Evolutionary conservation across 169 alveolate species (phyloP).

Genomic region (Babesia gibsoni): DNA sequence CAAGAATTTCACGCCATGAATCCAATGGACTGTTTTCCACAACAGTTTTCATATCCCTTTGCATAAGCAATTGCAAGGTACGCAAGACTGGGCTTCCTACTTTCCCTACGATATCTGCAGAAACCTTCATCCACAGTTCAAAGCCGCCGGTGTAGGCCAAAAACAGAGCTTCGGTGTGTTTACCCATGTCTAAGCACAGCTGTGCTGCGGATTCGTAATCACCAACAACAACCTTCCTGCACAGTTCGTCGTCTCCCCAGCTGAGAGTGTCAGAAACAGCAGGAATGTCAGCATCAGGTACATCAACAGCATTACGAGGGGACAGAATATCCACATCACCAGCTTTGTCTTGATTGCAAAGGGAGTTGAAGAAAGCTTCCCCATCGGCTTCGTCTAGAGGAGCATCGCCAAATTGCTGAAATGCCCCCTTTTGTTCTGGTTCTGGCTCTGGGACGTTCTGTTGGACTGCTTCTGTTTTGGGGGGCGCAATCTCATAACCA

Average conservation of each 20-base stretch:
- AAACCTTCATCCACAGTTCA: conserved; percentile 63
- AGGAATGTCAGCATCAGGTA: background rate
- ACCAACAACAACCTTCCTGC: conserved; percentile 62
- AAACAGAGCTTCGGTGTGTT: conserved; percentile 68
- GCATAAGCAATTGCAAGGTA: conserved; percentile 61
- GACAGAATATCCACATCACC: background rate
- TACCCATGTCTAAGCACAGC: conserved; percentile 60
- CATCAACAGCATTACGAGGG: background rate
- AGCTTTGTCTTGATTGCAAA: background rate
- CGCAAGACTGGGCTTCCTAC: conserved; percentile 62
- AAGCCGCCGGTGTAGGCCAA: conserved; percentile 75
- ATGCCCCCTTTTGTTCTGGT: background rate
- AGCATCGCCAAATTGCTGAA: background rate
- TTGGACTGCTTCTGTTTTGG: background rate
- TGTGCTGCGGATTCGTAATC: conserved; percentile 71
- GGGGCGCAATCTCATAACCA: conserved; percentile 22
- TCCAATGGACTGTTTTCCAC: conserved; percentile 60
- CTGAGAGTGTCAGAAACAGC: background rate
- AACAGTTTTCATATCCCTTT: conserved; percentile 53
- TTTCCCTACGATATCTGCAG: conserved; percentile 42
- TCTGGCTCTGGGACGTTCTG: background rate
- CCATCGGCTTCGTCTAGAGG: conserved; percentile 49
- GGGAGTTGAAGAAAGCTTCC: conserved; percentile 57
- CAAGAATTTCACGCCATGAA: conserved; percentile 71
- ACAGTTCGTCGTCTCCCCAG: conserved; percentile 42